Percentiles rank a stretch among this genome's conserved stretches.
These are phyloP conservation scores for Ananas comosus DNA, from an alignment of 176 grass and related monocot genomes.

Conservation along the genomic window DNA sequence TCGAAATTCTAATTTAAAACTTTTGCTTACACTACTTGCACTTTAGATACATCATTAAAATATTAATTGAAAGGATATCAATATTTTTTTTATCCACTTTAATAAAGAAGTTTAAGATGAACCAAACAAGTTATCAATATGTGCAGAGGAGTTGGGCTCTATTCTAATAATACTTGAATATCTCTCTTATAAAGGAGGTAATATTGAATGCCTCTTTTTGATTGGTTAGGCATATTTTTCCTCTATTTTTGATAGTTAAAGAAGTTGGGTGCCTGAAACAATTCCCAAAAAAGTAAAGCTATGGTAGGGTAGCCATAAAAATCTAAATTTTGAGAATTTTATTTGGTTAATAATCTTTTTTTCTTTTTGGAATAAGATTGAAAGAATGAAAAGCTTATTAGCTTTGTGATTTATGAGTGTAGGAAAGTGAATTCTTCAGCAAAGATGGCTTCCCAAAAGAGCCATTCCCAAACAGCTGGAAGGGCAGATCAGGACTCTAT, in stretches of 20 bases:
- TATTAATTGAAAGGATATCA: too few species aligned
- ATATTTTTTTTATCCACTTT: too few species aligned
- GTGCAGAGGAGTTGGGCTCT: not conserved
- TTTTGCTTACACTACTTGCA: too few species aligned
- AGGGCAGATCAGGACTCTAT: conserved; percentile 59
- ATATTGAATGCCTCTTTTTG: not conserved
- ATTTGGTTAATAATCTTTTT: not conserved
- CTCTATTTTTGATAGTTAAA: conserved; percentile 26
- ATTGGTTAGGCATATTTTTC: conserved; percentile 15
- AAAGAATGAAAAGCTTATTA: not conserved
- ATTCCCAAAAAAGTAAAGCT: conserved; percentile 6
- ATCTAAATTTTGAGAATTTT: conserved; percentile 4
- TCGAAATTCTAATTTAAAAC: too few species aligned
- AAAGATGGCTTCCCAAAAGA: conserved; percentile 71
- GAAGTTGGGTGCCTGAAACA: conserved; percentile 15
- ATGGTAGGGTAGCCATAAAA: conserved; percentile 11
- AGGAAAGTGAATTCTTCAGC: conserved; percentile 58
- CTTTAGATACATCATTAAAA: too few species aligned
- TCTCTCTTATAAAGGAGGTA: too few species aligned
- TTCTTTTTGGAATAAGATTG: not conserved
- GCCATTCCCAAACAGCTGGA: conserved; percentile 59
- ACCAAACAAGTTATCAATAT: conserved; percentile 12
- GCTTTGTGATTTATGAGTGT: not conserved
- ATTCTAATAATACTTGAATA: too few species aligned
- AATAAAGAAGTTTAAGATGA: not conserved